phyloP scores from a whole-genome alignment of 768 basidiomycete genomes.

The Tulasnella sp. region DNA sequence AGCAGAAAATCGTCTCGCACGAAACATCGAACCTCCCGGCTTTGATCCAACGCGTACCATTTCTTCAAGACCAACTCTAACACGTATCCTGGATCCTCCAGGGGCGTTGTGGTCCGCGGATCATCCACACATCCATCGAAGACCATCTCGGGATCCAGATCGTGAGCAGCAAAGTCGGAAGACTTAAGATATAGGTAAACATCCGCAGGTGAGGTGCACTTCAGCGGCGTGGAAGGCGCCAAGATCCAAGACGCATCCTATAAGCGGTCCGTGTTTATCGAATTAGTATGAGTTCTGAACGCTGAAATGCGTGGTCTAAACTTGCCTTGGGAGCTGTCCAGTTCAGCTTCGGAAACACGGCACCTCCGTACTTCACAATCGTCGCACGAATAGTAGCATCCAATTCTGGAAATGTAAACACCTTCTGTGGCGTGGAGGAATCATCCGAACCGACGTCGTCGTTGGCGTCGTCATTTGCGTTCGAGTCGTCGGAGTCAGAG shows the following conservation, averaged over 20 bases:
- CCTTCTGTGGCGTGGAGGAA: slow-evolving; percentile 23
- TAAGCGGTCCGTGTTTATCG: not conserved
- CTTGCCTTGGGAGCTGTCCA: slow-evolving; percentile 86
- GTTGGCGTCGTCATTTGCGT: slow-evolving; percentile 33
- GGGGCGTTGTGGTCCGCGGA: not conserved
- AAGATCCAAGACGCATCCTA: slow-evolving; percentile 91
- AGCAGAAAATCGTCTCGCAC: slow-evolving; percentile 60
- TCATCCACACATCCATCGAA: slow-evolving; percentile 51
- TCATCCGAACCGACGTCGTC: slow-evolving; percentile 28
- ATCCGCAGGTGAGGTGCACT: slow-evolving; percentile 80
- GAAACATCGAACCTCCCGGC: slow-evolving; percentile 85
- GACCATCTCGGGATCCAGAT: slow-evolving; percentile 47
- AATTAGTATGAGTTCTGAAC: too few relatives aligned
- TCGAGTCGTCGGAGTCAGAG: slow-evolving; percentile 48
- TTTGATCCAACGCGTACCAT: slow-evolving; percentile 77
- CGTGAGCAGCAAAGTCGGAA: slow-evolving; percentile 80
- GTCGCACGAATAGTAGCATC: slow-evolving; percentile 57
- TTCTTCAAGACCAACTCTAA: slow-evolving; percentile 79
- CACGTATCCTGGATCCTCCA: slow-evolving; percentile 34
- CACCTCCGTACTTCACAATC: slow-evolving; percentile 53
- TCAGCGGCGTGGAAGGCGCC: slow-evolving; percentile 70
- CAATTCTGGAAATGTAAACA: slow-evolving; percentile 72
- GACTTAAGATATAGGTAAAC: slow-evolving; percentile 89
- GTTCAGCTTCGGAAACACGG: slow-evolving; percentile 92
- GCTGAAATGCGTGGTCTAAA: too few relatives aligned